Percentiles rank a stretch among this genome's conserved stretches.
Conservation (phyloP, 2,329 filamentous ascomycete species). For the Microsporum audouinii region DNA sequence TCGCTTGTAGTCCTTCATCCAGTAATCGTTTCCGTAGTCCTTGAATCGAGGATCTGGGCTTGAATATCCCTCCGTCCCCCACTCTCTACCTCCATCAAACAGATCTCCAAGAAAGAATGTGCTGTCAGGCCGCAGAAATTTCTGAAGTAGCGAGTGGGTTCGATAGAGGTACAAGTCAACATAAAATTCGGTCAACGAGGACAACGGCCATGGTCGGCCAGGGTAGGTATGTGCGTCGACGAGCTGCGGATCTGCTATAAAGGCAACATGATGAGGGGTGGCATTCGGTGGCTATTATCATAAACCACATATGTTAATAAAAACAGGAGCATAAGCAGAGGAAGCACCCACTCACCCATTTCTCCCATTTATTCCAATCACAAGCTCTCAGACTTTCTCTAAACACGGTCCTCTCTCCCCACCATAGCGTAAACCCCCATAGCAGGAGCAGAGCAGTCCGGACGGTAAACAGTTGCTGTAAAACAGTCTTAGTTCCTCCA, state of each 20-base stretch:
- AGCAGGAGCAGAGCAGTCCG: slow-evolving; percentile 56
- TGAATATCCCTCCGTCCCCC: slow-evolving; percentile 57
- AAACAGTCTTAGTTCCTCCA: slow-evolving; percentile 11
- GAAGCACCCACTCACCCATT: slow-evolving; percentile 56
- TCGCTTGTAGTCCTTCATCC: slow-evolving; percentile 73
- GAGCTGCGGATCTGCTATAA: slow-evolving; percentile 83
- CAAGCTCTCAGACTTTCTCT: slow-evolving; percentile 58
- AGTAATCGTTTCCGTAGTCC: slow-evolving; percentile 69
- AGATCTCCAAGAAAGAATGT: slow-evolving; percentile 86
- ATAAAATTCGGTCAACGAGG: slow-evolving; percentile 54
- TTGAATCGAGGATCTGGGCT: slow-evolving; percentile 58
- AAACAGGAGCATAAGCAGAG: background rate
- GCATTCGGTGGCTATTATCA: slow-evolving; percentile 57
- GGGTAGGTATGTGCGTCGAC: slow-evolving; percentile 94
- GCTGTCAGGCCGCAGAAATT: slow-evolving; percentile 67
- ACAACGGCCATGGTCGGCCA: slow-evolving; percentile 64
- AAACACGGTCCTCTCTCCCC: slow-evolving; percentile 76
- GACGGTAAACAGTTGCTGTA: slow-evolving; percentile 29
- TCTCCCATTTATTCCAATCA: slow-evolving; percentile 79
- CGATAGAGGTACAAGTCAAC: slow-evolving; percentile 86
- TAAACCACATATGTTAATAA: background rate
- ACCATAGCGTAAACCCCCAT: slow-evolving; percentile 69
- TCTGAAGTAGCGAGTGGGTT: slow-evolving; percentile 67
- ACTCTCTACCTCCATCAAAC: slow-evolving; percentile 92
- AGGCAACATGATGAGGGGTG: slow-evolving; percentile 68